phyloP scores from a whole-genome alignment of 306 rosid species.

The Oemleria cerasiformis region DNA sequence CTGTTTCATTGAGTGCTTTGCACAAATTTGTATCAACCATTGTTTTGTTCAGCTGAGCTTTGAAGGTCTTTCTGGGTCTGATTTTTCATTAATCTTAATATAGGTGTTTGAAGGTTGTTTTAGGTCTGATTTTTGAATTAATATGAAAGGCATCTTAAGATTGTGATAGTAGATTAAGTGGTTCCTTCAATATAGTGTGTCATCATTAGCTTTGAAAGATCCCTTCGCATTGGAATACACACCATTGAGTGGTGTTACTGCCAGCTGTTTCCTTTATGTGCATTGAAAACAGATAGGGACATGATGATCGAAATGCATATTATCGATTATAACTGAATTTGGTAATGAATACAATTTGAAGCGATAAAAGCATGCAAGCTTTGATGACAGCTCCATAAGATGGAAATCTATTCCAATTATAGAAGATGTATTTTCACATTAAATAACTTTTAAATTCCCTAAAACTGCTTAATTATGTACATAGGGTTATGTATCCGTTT shows the following conservation, averaged over 20 bases:
- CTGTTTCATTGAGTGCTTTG: not conserved
- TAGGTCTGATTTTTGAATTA: not conserved
- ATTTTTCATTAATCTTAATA: not conserved
- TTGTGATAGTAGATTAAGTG: not conserved
- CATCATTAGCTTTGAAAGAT: not conserved
- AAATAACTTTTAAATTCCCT: not conserved
- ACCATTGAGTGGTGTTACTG: too few species aligned
- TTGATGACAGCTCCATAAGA: not conserved
- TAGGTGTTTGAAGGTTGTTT: not conserved
- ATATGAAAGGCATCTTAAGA: not conserved
- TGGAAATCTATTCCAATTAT: not conserved
- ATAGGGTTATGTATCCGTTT: not conserved
- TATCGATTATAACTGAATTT: too few species aligned
- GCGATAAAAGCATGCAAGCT: not conserved
- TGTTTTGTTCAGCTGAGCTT: not conserved
- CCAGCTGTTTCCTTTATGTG: not conserved
- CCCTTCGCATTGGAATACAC: too few species aligned
- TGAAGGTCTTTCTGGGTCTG: not conserved
- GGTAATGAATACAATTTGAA: too few species aligned
- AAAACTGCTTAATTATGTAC: not conserved
- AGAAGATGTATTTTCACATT: not conserved
- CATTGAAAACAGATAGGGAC: too few species aligned
- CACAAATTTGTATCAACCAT: not conserved
- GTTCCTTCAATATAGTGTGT: not conserved
- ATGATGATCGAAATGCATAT: too few species aligned